Base-by-base conservation (phyloP, 2,329 filamentous ascomycete genomes). In the Paecilomyces sp. region DNA sequence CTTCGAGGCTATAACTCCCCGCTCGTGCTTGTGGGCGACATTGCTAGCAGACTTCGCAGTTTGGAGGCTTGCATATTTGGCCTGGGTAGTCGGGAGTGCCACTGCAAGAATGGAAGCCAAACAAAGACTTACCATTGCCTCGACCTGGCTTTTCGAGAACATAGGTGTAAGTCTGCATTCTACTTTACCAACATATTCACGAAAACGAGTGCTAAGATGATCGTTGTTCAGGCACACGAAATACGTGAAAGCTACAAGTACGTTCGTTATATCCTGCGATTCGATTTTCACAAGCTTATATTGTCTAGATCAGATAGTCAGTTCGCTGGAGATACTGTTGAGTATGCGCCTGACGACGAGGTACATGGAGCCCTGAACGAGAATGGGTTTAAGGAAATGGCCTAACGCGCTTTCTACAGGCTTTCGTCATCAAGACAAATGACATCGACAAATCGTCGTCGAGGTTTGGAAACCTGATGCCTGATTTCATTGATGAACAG, bases 91-190 rank as follows among this genome's bases (percentile, higher is more conserved):
- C 3, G 41, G n/a, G 13, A 18, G 41, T 47, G 41, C n/a, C 9
- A 15, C 8, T 18, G n/a, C 41, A 31, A 7, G 18, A 24, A 68
- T 70, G 65, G 61, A 62, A 2, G 36, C 56, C 2, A 64, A 58
- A 12, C 63, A 67, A 47, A 64, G 64, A 2, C 34, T 73, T 53
- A 71, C 66, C 0, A 52, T 74, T 28, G 71, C 68, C 1, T 73
- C 71, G 0, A 70, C 68, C 51, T 74, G 70, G 69, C 67, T 61
- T 0, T 72, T 75, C 33, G 71, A 74, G 36, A 62, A 62, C 8
- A 66, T 69, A 18, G 71, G 65, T 13, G 71, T 74, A 65, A 61
- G 67, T 60, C 7, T 31, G 11, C 55, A 41, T 47, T 36, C 18
- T 18, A n/a, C 6, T n/a, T 28, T 28, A 28, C 3, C 5, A 47